phyloP scores from a whole-genome alignment of 768 basidiomycete species.

The Amanita jacksonii region DNA sequence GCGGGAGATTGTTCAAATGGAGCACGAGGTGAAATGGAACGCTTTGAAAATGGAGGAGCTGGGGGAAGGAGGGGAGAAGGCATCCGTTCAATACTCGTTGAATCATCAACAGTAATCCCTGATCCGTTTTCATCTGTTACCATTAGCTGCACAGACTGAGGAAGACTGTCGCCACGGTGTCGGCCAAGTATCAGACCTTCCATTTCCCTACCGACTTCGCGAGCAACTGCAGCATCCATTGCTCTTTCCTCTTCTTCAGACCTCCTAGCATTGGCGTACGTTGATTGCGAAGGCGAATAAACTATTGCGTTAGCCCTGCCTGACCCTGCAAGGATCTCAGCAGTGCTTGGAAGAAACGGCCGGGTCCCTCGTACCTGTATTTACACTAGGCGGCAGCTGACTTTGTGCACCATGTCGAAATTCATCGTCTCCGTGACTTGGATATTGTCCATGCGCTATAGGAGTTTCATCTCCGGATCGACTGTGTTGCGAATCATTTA shows the following conservation, averaged over 20 bases:
- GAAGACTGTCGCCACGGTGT: conserved; percentile 11
- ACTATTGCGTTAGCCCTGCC: background rate
- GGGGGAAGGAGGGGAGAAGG: conserved; percentile 24
- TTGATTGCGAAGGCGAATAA: conserved; percentile 10
- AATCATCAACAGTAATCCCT: background rate
- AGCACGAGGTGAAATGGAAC: conserved; percentile 29
- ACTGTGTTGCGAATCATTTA: background rate
- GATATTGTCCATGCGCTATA: background rate
- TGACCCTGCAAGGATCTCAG: background rate
- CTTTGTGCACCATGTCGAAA: too few relatives aligned
- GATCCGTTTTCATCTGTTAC: background rate
- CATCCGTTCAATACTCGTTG: background rate
- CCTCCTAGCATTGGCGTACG: conserved; percentile 25
- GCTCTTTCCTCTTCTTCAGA: conserved; percentile 40
- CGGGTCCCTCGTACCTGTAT: background rate
- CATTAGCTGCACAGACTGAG: conserved; percentile 1
- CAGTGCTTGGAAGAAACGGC: background rate
- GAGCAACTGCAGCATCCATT: conserved; percentile 59
- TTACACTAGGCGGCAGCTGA: too few relatives aligned
- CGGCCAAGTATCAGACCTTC: conserved; percentile 38
- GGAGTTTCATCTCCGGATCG: background rate
- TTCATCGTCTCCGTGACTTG: background rate
- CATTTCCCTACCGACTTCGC: conserved; percentile 57
- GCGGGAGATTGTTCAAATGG: conserved; percentile 17
- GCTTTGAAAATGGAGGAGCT: conserved; percentile 29